A percentile compares a stretch with the other conserved stretches of the same genome.
These are phyloP conservation scores for Coemansia sp. DNA, from an alignment of 192 early-diverging fungal genomes.

Conservation along the genomic window DNA sequence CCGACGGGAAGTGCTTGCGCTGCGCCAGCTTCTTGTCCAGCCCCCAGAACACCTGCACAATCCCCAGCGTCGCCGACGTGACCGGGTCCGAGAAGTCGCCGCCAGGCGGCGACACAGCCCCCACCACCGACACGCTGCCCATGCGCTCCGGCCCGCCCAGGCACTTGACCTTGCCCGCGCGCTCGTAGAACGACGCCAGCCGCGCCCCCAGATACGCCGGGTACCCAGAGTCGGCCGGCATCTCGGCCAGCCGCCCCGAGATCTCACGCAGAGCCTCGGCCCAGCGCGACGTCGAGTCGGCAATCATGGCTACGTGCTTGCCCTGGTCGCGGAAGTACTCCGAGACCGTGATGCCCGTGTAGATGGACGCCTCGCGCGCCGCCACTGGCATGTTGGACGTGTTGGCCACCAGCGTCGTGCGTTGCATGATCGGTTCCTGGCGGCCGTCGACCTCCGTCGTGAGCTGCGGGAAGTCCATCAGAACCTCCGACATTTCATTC, in stretches of 20 bases:
- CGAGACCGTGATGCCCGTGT: conserved; percentile 98
- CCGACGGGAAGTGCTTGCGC: conserved; percentile 99
- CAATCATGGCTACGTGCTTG: conserved; percentile 99
- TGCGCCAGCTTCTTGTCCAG: conserved; percentile 99
- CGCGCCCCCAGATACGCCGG: conserved; percentile 97
- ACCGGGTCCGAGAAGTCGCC: conserved; percentile 99
- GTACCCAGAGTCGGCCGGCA: conserved; percentile 98
- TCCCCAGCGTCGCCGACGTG: conserved; percentile 91
- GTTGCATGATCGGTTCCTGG: conserved; percentile 99
- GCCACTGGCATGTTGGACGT: conserved; percentile 99
- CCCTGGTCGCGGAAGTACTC: conserved; percentile 99
- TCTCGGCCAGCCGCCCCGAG: conserved; percentile 99
- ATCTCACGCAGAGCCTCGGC: conserved; percentile 99
- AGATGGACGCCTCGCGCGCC: conserved; percentile 99
- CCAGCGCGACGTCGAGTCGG: conserved; percentile 99
- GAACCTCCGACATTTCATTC: conserved; percentile 99
- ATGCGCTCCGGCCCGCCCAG: conserved; percentile 89
- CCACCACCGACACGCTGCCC: conserved; percentile 95
- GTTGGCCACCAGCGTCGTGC: conserved; percentile 98
- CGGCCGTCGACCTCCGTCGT: conserved; percentile 90
- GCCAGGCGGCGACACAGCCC: conserved; percentile 99
- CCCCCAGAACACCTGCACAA: conserved; percentile 99
- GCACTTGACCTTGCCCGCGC: conserved; percentile 96
- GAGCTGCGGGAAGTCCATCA: conserved; percentile 99
- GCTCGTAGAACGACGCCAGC: conserved; percentile 99